phyloP scores from a whole-genome alignment of 2,329 filamentous ascomycete species.

The Claviceps sp. region DNA sequence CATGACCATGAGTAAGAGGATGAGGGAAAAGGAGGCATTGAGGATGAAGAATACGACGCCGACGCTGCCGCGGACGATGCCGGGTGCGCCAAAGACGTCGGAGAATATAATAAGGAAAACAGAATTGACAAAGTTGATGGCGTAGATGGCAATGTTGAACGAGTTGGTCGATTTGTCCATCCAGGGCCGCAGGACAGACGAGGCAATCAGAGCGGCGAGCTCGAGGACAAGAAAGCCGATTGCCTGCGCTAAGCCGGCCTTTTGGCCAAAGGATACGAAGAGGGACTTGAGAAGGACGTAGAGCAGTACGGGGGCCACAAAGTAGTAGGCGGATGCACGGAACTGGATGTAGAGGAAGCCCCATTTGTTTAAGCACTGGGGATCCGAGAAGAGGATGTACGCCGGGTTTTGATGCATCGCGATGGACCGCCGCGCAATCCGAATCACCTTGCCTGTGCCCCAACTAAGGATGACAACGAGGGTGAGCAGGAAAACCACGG shows the following conservation, averaged over 20 bases:
- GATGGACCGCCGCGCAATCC: slow-evolving; percentile 65
- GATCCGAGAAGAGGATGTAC: slow-evolving; percentile 91
- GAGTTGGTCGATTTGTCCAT: slow-evolving; percentile 98
- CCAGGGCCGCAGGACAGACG: slow-evolving; percentile 77
- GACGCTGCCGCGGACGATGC: slow-evolving; percentile 71
- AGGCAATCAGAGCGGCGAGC: slow-evolving; percentile 58
- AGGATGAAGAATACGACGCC: slow-evolving; percentile 79
- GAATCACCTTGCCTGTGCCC: slow-evolving; percentile 79
- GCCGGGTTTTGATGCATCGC: slow-evolving; percentile 59
- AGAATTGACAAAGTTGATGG: slow-evolving; percentile 77
- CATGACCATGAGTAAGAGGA: slow-evolving; percentile 66
- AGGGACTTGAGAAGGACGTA: slow-evolving; percentile 79
- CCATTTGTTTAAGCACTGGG: slow-evolving; percentile 86
- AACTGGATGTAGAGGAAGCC: slow-evolving; percentile 95
- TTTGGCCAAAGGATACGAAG: slow-evolving; percentile 73
- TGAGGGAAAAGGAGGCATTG: slow-evolving; percentile 70
- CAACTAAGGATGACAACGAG: slow-evolving; percentile 65
- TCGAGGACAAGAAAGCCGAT: slow-evolving; percentile 78
- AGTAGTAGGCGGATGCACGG: slow-evolving; percentile 89
- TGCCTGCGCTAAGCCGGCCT: slow-evolving; percentile 57
- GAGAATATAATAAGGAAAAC: slow-evolving; percentile 83
- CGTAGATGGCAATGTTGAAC: slow-evolving; percentile 85
- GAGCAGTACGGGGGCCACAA: slow-evolving; percentile 63
- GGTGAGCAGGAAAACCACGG: slow-evolving; percentile 73
- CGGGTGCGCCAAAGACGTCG: slow-evolving; percentile 68